Conservation (phyloP, 2,329 filamentous ascomycete species). For the Neonectria neomacrospora region DNA sequence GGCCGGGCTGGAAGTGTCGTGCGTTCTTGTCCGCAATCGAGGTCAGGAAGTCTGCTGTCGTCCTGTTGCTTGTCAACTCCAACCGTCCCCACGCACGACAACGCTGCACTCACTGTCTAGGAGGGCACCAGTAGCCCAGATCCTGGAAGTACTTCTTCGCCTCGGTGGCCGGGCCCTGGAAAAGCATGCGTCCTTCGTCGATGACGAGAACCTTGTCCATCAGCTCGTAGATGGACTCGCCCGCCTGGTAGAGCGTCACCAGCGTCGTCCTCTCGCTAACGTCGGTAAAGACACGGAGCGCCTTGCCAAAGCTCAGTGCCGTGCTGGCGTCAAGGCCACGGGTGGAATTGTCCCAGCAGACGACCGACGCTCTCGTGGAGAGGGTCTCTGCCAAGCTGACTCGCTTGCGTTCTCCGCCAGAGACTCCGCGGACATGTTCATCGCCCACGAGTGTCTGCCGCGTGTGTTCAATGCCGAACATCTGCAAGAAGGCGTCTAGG, state of each 20-base stretch:
- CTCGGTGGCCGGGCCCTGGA: constrained; percentile 68
- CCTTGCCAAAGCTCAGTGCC: constrained; percentile 73
- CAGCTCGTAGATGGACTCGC: constrained; percentile 69
- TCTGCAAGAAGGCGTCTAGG: constrained; percentile 21
- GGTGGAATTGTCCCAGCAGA: constrained; percentile 75
- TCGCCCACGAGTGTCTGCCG: constrained; percentile 62
- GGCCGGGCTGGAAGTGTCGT: constrained; percentile 71
- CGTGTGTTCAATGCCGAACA: constrained; percentile 27
- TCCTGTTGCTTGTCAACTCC: neutral
- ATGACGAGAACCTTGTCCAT: constrained; percentile 80
- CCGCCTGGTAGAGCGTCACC: constrained; percentile 74
- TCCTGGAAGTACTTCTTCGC: constrained; percentile 74
- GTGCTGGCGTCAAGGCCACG: constrained; percentile 74
- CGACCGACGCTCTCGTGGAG: constrained; percentile 53
- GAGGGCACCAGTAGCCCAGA: constrained; percentile 68
- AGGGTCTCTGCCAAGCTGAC: constrained; percentile 77
- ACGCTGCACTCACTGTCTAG: constrained; percentile 9
- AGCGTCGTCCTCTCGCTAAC: constrained; percentile 71
- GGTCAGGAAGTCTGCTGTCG: constrained; percentile 71
- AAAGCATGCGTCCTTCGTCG: constrained; percentile 73
- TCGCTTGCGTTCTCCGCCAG: constrained; percentile 73
- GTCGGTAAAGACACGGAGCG: constrained; percentile 69
- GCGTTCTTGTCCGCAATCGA: constrained; percentile 77
- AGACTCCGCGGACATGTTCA: constrained; percentile 67
- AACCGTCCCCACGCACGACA: neutral